Conservation (phyloP, 2,329 filamentous ascomycete genomes). For the Aspergillus sp. region DNA sequence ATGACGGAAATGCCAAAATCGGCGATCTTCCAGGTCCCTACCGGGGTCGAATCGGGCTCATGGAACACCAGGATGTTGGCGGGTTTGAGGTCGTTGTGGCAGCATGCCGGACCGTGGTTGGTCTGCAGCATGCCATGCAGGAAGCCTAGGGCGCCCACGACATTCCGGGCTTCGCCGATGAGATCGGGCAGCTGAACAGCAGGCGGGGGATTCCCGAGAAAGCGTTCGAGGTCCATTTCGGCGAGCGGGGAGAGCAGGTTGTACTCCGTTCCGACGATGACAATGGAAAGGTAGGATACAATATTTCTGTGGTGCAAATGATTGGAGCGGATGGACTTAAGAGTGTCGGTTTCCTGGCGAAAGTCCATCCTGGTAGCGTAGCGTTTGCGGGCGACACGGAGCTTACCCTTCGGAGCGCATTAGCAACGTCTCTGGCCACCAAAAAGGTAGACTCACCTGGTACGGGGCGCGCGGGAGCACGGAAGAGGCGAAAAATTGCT, state of each 20-base stretch:
- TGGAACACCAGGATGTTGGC: slow-evolving; percentile 15
- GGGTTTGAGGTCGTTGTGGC: slow-evolving; percentile 14
- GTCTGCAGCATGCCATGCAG: slow-evolving; percentile 6
- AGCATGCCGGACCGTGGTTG: neutral
- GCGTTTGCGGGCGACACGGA: slow-evolving; percentile 7
- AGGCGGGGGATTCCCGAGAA: slow-evolving; percentile 3
- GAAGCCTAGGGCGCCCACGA: slow-evolving; percentile 9
- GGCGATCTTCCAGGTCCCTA: slow-evolving; percentile 16
- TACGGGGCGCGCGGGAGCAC: neutral
- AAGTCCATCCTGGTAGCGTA: slow-evolving; percentile 5
- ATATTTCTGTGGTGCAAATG: slow-evolving; percentile 7
- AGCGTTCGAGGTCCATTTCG: slow-evolving; percentile 10
- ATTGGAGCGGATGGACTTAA: slow-evolving; percentile 2
- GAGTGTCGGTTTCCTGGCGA: slow-evolving; percentile 5
- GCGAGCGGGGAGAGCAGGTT: slow-evolving; percentile 11
- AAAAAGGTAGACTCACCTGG: neutral
- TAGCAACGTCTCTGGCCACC: no score
- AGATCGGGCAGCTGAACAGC: slow-evolving; percentile 3
- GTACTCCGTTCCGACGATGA: slow-evolving; percentile 6
- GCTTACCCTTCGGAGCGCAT: no score
- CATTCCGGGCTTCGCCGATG: slow-evolving; percentile 5
- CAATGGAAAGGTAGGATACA: slow-evolving; percentile 4
- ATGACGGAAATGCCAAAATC: slow-evolving; percentile 16
- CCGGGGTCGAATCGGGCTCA: neutral
- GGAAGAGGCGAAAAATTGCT: slow-evolving; percentile 1